Base-by-base conservation (phyloP, 192 early-diverging fungal species). In the Helicostylum pulchrum region DNA sequence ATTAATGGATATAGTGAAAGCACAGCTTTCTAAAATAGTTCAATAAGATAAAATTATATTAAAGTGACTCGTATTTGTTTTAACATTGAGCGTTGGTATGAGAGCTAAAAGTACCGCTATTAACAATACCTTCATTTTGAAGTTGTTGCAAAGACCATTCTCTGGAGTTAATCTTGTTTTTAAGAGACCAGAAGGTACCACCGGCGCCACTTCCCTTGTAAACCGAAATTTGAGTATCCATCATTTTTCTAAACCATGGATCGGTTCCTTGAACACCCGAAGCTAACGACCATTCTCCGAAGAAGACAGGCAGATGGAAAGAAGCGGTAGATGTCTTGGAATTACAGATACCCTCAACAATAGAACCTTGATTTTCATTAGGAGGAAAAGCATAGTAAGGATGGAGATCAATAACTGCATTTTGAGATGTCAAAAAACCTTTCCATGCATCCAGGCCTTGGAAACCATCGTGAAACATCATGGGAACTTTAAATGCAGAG, bases 391-490 rank as follows among this genome's bases (percentile, higher is more conserved):
- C 62, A 48, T 63, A 71, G 39, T 71, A 71, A 36, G 69, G 69
- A 60, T 71, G 69, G 5, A 71, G 43, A 12, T 71, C 69, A 51
- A 71, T 54, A 14, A 71, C 62, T 46, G 69, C 69, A 39, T 70
- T 70, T 12, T 62, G 48, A 1, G 62, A 58, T 8, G 64, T 55
- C 62, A 76, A 63, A 26, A 80, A 80, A 7, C 44, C 68, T 15
- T 34, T 53, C 71, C 74, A 81, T 8, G 70, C 43, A 11, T 56
- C 30, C 4, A 71, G 42, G 15, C 77, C 71, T 36, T 65, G n/a
- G 44, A 81, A 78, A 4, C 64, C 79, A 48, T 81, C 79, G 58
- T 81, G 79, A 46, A 78, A 73, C 48, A 81, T 63, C 36, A 73
- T 63, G n/a, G 69, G 69, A 9, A 71, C 49, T 36, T 71, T 62